These are phyloP conservation scores for Helotiales sp. DNA, from an alignment of 2,329 filamentous ascomycete species.

Conservation along the genomic window DNA sequence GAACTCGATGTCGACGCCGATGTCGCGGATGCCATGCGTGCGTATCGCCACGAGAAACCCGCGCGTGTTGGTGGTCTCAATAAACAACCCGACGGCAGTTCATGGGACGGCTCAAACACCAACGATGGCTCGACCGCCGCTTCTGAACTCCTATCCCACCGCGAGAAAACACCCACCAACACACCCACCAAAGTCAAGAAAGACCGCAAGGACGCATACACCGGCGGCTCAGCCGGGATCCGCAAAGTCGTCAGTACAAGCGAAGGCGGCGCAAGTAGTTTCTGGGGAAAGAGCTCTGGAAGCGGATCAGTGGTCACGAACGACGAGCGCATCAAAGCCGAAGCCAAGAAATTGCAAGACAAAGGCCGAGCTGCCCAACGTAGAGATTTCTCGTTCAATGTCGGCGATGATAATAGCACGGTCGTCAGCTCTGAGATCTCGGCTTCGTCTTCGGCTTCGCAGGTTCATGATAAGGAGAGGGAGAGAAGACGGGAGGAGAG, in stretches of 20 bases:
- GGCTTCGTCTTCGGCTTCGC: constrained; percentile 1
- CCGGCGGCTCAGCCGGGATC: constrained; percentile 36
- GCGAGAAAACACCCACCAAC: constrained; percentile 60
- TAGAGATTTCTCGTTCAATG: constrained; percentile 43
- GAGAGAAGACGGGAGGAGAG: constrained; percentile 22
- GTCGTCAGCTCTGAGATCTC: constrained; percentile 23
- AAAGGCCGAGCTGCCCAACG: constrained; percentile 51
- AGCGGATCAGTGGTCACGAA: constrained; percentile 16
- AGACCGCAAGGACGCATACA: constrained; percentile 36
- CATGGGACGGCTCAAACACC: constrained; percentile 74
- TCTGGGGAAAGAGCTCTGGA: constrained; percentile 1
- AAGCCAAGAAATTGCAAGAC: constrained; percentile 60
- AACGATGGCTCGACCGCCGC: constrained; percentile 48
- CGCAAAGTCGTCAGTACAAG: constrained; percentile 39
- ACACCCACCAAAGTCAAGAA: constrained; percentile 50
- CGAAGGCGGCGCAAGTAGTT: background rate
- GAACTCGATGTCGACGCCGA: constrained; percentile 56
- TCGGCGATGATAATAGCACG: constrained; percentile 40
- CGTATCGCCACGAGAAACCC: constrained; percentile 84
- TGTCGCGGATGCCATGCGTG: constrained; percentile 72
- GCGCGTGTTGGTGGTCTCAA: constrained; percentile 91
- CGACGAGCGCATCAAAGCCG: constrained; percentile 56
- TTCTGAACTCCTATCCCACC: constrained; percentile 64
- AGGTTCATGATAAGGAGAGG: constrained; percentile 21
- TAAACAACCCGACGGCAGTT: constrained; percentile 75